Percentiles rank a stretch among this genome's conserved stretches.
phyloP scores from a whole-genome alignment of 176 grass and related monocot species.

The Juncus effusus region DNA sequence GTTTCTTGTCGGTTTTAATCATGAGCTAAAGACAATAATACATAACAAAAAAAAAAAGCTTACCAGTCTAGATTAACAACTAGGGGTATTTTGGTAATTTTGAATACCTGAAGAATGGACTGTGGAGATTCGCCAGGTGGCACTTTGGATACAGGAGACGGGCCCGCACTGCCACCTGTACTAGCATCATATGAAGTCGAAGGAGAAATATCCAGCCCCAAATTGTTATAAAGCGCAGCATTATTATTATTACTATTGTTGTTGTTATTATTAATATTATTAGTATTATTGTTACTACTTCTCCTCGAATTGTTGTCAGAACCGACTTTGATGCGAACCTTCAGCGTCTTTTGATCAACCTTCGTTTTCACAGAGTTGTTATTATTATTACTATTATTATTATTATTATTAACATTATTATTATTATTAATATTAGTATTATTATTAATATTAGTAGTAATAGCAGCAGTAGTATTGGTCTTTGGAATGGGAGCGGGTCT shows the following conservation, averaged over 20 bases:
- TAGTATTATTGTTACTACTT: slow-evolving; percentile 26
- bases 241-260: slow-evolving; percentile 20
- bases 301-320: slow-evolving; percentile 51
- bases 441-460: no score
- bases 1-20: slow-evolving; percentile 14
- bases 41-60: slow-evolving; percentile 18
- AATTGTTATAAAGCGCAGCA: slow-evolving; percentile 79
- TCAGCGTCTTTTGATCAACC: slow-evolving; percentile 67
- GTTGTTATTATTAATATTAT: no score
- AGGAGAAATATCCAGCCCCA: slow-evolving; percentile 89
- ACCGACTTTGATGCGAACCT: slow-evolving; percentile 96
- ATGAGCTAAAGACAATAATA: slow-evolving; percentile 16
- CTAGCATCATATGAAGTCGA: slow-evolving; percentile 86
- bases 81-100: background rate
- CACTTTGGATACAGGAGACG: slow-evolving; percentile 55
- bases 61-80: background rate
- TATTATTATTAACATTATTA: no score
- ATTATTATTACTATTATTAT: slow-evolving; percentile 28
- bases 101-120: slow-evolving; percentile 82
- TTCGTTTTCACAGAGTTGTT: slow-evolving; percentile 44
- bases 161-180: slow-evolving; percentile 45
- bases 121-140: slow-evolving; percentile 62
- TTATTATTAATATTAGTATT: no score
- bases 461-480: background rate
- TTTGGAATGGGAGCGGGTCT: slow-evolving; percentile 17